Percentiles rank a stretch among this genome's conserved stretches.
Conservation (phyloP, 2,329 filamentous ascomycete genomes). For the Monosporascus cannonballus region DNA sequence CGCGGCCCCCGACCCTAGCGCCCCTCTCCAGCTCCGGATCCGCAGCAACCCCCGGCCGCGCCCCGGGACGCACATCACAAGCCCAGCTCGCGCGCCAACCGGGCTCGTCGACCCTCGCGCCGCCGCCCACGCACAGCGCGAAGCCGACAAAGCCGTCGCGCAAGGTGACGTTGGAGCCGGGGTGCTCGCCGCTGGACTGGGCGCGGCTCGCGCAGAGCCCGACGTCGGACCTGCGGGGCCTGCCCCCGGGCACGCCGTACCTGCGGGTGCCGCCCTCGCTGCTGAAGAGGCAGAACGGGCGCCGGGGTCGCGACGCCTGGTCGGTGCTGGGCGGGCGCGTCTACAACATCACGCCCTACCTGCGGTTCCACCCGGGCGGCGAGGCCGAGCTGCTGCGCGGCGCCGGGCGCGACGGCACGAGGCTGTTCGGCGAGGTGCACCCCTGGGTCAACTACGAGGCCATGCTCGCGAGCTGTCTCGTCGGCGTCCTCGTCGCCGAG, state of each 20-base stretch:
- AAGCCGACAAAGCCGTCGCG: constrained; percentile 51
- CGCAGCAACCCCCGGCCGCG: constrained; percentile 21
- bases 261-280: constrained; percentile 76
- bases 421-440: constrained; percentile 60
- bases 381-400: constrained; percentile 63
- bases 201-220: constrained; percentile 65
- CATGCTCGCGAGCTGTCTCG: constrained; percentile 58
- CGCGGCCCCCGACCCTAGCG: constrained; percentile 11
- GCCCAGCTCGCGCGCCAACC: constrained; percentile 22
- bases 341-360: constrained; percentile 88
- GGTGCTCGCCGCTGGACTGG: constrained; percentile 95
- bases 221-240: constrained; percentile 59
- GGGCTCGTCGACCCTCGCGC: constrained; percentile 39
- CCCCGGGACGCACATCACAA: constrained; percentile 35
- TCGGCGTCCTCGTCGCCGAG: constrained; percentile 59
- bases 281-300: constrained; percentile 72
- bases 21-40: constrained; percentile 15
- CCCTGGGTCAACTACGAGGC: constrained; percentile 69
- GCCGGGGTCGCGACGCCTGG: constrained; percentile 84
- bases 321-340: constrained; percentile 83
- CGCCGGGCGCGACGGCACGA: constrained; percentile 56
- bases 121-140: constrained; percentile 47
- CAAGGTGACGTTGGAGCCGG: constrained; percentile 79
- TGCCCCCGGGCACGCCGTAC: constrained; percentile 46
- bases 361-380: constrained; percentile 86